Percentiles rank a stretch among this genome's conserved stretches.
Conservation (phyloP, 495 filamentous ascomycete genomes). For the Hypoxylon lenormandii region DNA sequence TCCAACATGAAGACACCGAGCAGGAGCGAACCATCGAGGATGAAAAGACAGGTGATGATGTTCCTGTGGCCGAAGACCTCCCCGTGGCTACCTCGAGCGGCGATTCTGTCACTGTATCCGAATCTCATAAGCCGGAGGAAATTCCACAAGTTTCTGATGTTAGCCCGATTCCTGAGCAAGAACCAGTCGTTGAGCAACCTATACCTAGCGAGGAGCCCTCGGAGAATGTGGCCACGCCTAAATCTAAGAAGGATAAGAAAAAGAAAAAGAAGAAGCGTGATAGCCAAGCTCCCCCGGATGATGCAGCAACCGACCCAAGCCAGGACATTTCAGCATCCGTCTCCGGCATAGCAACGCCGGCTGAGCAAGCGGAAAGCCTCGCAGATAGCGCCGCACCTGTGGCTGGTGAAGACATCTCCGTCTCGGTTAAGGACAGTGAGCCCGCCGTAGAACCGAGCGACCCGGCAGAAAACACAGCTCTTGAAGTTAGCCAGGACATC, state of each 20-base stretch:
- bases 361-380: conserved; percentile 11
- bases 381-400: neutral
- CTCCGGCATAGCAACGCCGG: conserved; percentile 13
- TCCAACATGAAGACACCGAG: conserved; percentile 14
- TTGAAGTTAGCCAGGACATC: conserved; percentile 26
- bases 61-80: conserved; percentile 3
- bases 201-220: conserved; percentile 16
- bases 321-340: conserved; percentile 17
- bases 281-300: conserved; percentile 26
- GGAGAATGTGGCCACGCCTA: conserved; percentile 22
- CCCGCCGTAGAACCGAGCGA: conserved; percentile 6
- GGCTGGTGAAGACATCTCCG: conserved; percentile 11
- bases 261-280: conserved; percentile 46
- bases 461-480: conserved; percentile 6
- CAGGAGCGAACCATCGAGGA: conserved; percentile 12
- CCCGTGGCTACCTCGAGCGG: conserved; percentile 14
- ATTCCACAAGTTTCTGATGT: conserved; percentile 12
- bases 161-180: conserved; percentile 16
- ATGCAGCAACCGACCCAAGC: neutral
- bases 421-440: neutral
- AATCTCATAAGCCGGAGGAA: conserved; percentile 15
- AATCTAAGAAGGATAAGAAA: conserved; percentile 54
- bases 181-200: conserved; percentile 18
- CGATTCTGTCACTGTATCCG: conserved; percentile 1
- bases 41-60: conserved; percentile 23